Percentiles rank a stretch among this genome's conserved stretches.
These are phyloP conservation scores for Vachellia pachyceras DNA, from an alignment of 306 rosid genomes.

Conservation along the genomic window DNA sequence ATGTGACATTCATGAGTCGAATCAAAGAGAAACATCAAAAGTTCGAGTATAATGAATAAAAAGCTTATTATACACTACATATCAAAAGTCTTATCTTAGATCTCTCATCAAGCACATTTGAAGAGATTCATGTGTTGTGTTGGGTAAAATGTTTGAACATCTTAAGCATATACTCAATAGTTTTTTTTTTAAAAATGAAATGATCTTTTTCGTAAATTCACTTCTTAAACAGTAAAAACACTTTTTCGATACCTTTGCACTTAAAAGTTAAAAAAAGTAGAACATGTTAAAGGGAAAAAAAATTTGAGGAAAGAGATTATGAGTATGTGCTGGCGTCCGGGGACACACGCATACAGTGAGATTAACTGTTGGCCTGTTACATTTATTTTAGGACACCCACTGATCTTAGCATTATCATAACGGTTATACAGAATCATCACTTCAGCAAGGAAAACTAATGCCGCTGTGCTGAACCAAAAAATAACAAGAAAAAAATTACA, in stretches of 20 bases:
- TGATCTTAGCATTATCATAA: background rate
- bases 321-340: too few relatives aligned
- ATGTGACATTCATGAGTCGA: too few relatives aligned
- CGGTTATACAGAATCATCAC: background rate
- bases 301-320: too few relatives aligned
- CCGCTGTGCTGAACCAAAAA: background rate
- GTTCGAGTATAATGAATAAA: background rate
- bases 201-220: too few relatives aligned
- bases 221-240: too few relatives aligned
- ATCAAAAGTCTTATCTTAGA: background rate
- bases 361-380: background rate
- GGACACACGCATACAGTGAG: too few relatives aligned
- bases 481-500: background rate
- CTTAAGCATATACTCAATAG: too few relatives aligned
- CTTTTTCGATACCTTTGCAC: too few relatives aligned
- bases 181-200: too few relatives aligned
- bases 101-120: background rate
- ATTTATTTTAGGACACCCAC: background rate
- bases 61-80: background rate
- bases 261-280: too few relatives aligned
- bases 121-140: background rate
- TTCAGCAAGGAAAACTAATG: constrained; percentile 1
- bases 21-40: background rate
- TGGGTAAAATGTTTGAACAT: too few relatives aligned
- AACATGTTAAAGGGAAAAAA: too few relatives aligned